Percentiles rank a stretch among this genome's conserved stretches.
Conservation (phyloP, 768 basidiomycete species). For the Sarcomyxa edulis region DNA sequence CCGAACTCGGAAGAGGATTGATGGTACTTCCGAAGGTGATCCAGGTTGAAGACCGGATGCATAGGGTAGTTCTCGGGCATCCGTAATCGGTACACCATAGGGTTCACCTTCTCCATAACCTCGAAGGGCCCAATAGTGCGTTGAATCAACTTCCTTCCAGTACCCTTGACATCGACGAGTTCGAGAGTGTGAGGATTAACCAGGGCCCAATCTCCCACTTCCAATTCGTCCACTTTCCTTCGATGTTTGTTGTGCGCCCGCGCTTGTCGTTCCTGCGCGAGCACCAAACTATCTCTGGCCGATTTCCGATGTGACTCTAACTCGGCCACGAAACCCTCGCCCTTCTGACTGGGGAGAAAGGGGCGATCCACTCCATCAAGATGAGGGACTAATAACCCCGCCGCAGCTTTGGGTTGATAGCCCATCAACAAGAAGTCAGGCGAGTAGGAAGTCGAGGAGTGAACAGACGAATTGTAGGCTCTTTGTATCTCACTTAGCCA, state of each 20-base stretch:
- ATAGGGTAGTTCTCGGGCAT: constrained; percentile 8
- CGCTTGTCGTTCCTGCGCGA: too few relatives aligned
- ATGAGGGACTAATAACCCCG: constrained; percentile 1
- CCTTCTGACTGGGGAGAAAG: constrained; percentile 3
- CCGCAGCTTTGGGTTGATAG: constrained; percentile 13
- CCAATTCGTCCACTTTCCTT: neutral
- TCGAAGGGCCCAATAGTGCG: too few relatives aligned
- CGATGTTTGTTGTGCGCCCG: too few relatives aligned
- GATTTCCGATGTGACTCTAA: neutral
- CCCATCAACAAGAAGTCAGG: constrained; percentile 25
- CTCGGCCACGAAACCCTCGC: constrained; percentile 1
- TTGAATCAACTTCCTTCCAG: too few relatives aligned
- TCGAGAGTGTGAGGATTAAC: constrained; percentile 4
- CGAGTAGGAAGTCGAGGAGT: constrained; percentile 17
- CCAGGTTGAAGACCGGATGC: too few relatives aligned
- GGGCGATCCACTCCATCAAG: constrained; percentile 3
- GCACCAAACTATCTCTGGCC: neutral
- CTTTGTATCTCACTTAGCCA: constrained; percentile 19
- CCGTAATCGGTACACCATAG: constrained; percentile 6
- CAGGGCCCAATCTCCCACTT: constrained; percentile 2
- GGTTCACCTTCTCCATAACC: too few relatives aligned
- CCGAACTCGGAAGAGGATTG: constrained; percentile 1
- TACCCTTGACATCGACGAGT: too few relatives aligned
- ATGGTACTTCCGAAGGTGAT: constrained; percentile 7
- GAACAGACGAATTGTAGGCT: constrained; percentile 24